A percentile compares a stretch with the other conserved stretches of the same genome.
phyloP scores from a whole-genome alignment of 1,284 basidiomycete species.

The Ganoderma sinense region DNA sequence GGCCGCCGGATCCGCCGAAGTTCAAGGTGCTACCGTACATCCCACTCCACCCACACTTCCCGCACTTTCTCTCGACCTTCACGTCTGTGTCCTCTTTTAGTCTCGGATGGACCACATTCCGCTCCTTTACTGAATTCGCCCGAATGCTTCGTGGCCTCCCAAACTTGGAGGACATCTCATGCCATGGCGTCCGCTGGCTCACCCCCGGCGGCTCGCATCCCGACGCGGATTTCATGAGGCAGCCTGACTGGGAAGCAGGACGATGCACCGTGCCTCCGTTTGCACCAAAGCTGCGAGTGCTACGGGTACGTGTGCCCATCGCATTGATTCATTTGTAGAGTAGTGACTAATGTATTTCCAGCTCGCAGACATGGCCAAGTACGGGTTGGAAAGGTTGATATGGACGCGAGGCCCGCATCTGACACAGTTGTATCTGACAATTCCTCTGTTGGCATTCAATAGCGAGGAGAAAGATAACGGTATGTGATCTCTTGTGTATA shows the following conservation, averaged over 20 bases:
- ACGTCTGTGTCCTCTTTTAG: neutral
- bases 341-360: neutral
- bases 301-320: neutral
- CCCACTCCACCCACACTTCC: neutral
- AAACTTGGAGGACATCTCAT: neutral
- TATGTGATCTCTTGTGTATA: too few relatives aligned
- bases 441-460: neutral
- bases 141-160: neutral
- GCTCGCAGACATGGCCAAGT: neutral
- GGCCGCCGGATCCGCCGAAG: neutral
- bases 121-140: neutral
- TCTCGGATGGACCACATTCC: neutral
- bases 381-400: neutral
- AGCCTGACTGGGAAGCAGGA: neutral
- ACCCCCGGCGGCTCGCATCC: neutral
- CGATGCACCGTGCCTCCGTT: neutral
- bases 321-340: neutral
- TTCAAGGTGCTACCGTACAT: neutral
- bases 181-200: neutral
- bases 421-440: neutral
- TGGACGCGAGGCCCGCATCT: neutral
- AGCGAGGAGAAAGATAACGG: too few relatives aligned
- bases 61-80: neutral
- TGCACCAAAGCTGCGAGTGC: neutral
- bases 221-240: neutral